Conservation (phyloP, 208 protist genomes). For the Wallacemonas sp. region DNA sequence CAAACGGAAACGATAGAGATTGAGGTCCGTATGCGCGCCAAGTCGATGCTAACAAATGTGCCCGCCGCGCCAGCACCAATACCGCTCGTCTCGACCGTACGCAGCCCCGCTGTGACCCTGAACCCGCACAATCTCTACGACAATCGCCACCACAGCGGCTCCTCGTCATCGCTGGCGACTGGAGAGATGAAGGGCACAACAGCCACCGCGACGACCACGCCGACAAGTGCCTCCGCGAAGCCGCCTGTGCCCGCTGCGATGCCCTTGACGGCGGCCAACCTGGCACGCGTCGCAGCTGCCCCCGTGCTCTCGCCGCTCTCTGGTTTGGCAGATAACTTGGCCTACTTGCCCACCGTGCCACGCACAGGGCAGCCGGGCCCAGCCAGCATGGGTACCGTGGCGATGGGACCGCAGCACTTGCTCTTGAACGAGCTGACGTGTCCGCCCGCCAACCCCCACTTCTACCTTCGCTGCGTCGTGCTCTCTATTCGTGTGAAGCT, state of each 20-base stretch:
- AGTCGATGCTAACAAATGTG: too few species aligned
- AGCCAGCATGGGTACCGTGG: too few species aligned
- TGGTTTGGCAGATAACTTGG: not conserved
- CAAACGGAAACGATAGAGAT: conserved; percentile 5
- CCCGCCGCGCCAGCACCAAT: not conserved
- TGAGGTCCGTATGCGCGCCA: not conserved
- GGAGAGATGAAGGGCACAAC: too few species aligned
- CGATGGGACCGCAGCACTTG: conserved; percentile 23
- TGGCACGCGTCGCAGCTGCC: not conserved
- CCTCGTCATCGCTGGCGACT: not conserved
- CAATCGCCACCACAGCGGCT: not conserved
- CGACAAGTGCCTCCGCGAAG: not conserved
- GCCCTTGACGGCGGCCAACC: conserved; percentile 24
- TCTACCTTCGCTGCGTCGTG: conserved; percentile 71
- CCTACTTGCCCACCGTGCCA: not conserved
- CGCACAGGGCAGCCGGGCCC: too few species aligned
- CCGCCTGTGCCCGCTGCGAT: conserved; percentile 1
- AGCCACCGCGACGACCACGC: not conserved
- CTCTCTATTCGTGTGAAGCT: conserved; percentile 66
- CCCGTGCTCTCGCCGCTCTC: not conserved
- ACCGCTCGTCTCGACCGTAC: not conserved
- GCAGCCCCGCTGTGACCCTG: too few species aligned
- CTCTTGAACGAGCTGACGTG: conserved; percentile 56
- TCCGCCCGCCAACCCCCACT: conserved; percentile 47
- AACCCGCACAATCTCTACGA: not conserved